phyloP scores from a whole-genome alignment of 495 filamentous ascomycete genomes.

The Clavariopsis aquatica region DNA sequence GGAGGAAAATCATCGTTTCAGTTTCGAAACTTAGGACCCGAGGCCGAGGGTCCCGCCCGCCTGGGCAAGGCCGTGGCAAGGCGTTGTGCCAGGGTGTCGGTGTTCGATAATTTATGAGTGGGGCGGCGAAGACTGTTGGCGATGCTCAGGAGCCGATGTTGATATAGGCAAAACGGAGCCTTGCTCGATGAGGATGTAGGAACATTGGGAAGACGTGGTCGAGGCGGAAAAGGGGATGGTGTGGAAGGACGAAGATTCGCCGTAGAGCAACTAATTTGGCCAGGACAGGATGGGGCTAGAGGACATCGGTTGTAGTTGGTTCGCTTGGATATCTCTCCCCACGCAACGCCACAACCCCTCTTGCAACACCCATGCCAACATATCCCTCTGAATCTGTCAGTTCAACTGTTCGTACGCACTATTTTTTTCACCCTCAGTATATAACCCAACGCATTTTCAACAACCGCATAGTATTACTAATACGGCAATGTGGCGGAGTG shows the following conservation, averaged over 20 bases:
- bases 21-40: slow-evolving; percentile 1
- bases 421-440: no score
- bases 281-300: no score
- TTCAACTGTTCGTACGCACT: no score
- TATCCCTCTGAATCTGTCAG: no score
- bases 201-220: not conserved
- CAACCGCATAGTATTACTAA: no score
- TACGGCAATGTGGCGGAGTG: slow-evolving; percentile 1
- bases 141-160: no score
- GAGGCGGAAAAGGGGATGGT: not conserved
- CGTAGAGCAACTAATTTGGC: no score
- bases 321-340: no score
- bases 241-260: no score
- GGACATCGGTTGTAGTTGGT: no score
- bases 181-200: not conserved
- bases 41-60: not conserved
- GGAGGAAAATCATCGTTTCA: slow-evolving; percentile 3
- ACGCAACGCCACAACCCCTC: no score
- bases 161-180: not conserved
- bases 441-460: not conserved
- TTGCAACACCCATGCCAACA: not conserved
- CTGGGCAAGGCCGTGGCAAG: not conserved
- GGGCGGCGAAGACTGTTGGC: not conserved
- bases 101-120: not conserved
- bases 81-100: not conserved